These are phyloP conservation scores for Ogataea paraovalis DNA, from an alignment of 805 yeast genomes.

Conservation along the genomic window DNA sequence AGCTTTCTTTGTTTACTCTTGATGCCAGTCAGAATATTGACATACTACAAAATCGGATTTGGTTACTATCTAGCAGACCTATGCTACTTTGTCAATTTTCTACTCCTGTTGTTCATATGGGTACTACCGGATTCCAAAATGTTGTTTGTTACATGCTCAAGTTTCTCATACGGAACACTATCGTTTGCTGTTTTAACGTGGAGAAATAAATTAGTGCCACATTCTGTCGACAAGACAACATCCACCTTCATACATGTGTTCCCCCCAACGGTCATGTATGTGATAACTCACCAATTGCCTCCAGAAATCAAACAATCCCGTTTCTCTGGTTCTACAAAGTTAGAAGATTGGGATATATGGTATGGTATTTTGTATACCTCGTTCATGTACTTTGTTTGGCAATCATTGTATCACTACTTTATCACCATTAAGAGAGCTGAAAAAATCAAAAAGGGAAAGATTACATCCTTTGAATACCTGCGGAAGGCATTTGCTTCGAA, in stretches of 20 bases:
- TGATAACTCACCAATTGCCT: constrained; percentile 73
- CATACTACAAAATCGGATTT: constrained; percentile 72
- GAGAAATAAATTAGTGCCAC: constrained; percentile 91
- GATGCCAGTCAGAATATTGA: constrained; percentile 81
- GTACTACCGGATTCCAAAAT: constrained; percentile 67
- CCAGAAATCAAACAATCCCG: constrained; percentile 46
- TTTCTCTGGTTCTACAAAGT: constrained; percentile 76
- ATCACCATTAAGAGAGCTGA: constrained; percentile 77
- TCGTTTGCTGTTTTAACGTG: constrained; percentile 94
- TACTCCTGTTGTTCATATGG: constrained; percentile 76
- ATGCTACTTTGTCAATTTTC: constrained; percentile 82
- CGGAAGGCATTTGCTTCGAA: constrained; percentile 66
- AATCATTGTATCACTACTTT: constrained; percentile 82
- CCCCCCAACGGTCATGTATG: constrained; percentile 87
- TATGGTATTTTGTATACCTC: constrained; percentile 76
- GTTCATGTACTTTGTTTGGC: constrained; percentile 84
- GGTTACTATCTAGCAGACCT: constrained; percentile 90
- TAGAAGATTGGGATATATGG: constrained; percentile 67
- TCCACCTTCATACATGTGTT: constrained; percentile 85
- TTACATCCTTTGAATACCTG: constrained; percentile 82
- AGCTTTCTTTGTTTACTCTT: constrained; percentile 55
- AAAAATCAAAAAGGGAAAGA: constrained; percentile 79
- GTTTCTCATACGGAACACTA: constrained; percentile 83
- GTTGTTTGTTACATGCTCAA: constrained; percentile 77
- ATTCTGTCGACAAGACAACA: constrained; percentile 88